phyloP scores from a whole-genome alignment of 1,284 basidiomycete genomes.

The Boletellus dicymbophilus region DNA sequence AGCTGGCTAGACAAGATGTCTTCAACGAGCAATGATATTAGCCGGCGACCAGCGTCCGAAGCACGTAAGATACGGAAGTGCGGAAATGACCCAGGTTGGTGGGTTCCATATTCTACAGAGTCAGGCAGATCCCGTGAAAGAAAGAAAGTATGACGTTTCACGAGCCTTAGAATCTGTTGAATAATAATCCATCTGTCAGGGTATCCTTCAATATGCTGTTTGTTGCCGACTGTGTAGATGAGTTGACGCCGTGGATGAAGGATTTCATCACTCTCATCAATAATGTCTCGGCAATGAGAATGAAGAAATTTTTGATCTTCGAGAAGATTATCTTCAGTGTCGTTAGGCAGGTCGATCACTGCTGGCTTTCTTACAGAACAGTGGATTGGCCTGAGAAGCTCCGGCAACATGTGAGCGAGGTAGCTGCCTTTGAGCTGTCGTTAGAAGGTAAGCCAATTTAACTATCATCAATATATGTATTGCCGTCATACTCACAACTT shows the following conservation, averaged over 20 bases:
- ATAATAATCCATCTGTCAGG: background rate
- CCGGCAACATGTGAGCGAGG: too few species aligned
- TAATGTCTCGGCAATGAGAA: background rate
- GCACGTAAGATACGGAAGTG: slow-evolving; percentile 21
- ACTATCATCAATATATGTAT: too few species aligned
- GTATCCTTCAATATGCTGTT: background rate
- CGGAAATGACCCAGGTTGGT: slow-evolving; percentile 27
- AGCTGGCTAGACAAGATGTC: background rate
- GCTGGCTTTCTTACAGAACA: too few species aligned
- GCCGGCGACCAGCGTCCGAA: background rate
- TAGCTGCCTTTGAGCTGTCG: too few species aligned
- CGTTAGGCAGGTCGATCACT: too few species aligned
- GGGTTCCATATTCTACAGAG: background rate
- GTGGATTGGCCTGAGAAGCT: too few species aligned
- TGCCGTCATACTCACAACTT: too few species aligned
- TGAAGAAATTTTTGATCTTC: background rate
- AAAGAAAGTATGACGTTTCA: background rate
- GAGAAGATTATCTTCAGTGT: too few species aligned
- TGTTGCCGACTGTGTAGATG: background rate
- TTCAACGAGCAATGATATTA: slow-evolving; percentile 7
- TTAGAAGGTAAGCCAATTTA: too few species aligned
- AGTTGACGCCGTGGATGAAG: background rate
- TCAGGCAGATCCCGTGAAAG: background rate
- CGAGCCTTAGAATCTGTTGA: background rate
- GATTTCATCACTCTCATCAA: background rate